A percentile compares a stretch with the other conserved stretches of the same genome.
These are phyloP conservation scores for Pleurotus salmoneostramineus DNA, from an alignment of 768 basidiomycete species.

Conservation along the genomic window DNA sequence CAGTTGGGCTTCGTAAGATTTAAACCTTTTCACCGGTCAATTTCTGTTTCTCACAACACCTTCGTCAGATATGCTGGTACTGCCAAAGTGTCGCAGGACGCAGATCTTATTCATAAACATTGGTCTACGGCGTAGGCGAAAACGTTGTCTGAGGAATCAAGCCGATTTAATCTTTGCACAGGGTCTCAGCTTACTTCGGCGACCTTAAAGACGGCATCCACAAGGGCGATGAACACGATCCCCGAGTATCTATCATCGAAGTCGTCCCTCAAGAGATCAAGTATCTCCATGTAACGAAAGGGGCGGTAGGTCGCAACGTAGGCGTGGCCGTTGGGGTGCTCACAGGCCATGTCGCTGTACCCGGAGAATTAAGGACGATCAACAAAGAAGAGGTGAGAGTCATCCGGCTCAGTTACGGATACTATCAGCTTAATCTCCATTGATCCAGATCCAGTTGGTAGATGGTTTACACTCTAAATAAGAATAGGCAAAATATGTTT, in stretches of 20 bases:
- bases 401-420: not conserved
- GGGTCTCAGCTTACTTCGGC: constrained; percentile 77
- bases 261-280: constrained; percentile 77
- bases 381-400: constrained; percentile 64
- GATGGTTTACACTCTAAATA: constrained; percentile 25
- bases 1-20: constrained; percentile 64
- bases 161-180: constrained; percentile 19
- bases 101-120: constrained; percentile 57
- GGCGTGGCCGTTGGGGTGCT: constrained; percentile 58
- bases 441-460: constrained; percentile 38
- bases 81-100: constrained; percentile 63
- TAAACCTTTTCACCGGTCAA: not conserved
- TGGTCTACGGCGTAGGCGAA: constrained; percentile 51
- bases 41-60: not conserved
- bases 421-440: not conserved
- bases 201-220: constrained; percentile 84
- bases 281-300: constrained; percentile 73
- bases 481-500: too few relatives aligned
- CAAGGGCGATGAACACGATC: constrained; percentile 76
- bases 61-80: constrained; percentile 60
- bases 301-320: constrained; percentile 50
- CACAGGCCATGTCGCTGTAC: constrained; percentile 59
- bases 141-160: not conserved
- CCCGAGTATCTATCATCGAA: constrained; percentile 75
- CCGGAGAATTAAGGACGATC: constrained; percentile 78